A percentile compares a stretch with the other conserved stretches of the same genome.
Conservation (phyloP, 805 yeast genomes). For the Danielia reshetovae region DNA sequence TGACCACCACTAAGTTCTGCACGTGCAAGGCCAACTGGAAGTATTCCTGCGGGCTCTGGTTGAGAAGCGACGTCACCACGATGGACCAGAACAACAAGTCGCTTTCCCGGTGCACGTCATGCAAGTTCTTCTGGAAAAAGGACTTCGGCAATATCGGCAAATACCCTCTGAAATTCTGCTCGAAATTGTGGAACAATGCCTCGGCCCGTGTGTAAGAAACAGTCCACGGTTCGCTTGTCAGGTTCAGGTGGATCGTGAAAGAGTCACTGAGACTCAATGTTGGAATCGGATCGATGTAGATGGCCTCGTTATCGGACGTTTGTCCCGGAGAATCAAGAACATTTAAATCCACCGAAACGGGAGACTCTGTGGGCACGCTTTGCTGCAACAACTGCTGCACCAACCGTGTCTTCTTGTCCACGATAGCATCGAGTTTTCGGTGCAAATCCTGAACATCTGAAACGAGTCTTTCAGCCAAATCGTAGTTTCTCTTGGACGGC, state of each 20-base stretch:
- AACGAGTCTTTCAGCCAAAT: conserved; percentile 10
- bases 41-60: conserved; percentile 20
- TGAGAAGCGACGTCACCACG: conserved; percentile 30
- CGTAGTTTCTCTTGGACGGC: conserved; percentile 14
- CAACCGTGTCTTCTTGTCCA: conserved; percentile 10
- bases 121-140: conserved; percentile 11
- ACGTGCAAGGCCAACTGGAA: conserved; percentile 27
- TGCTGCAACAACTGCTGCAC: conserved; percentile 5
- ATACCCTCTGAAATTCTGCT: conserved; percentile 6
- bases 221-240: conserved; percentile 8
- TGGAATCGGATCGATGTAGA: conserved; percentile 16
- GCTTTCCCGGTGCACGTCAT: conserved; percentile 22
- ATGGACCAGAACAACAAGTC: conserved; percentile 41
- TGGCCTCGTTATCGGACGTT: conserved; percentile 1
- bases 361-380: conserved; percentile 4
- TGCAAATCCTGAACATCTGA: conserved; percentile 14
- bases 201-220: conserved; percentile 9
- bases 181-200: conserved; percentile 8
- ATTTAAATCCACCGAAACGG: conserved; percentile 4
- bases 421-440: conserved; percentile 9
- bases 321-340: conserved; percentile 4
- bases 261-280: conserved; percentile 11
- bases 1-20: conserved; percentile 35
- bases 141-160: conserved; percentile 15
- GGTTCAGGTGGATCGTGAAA: conserved; percentile 14